Evolutionary conservation across 805 yeast species (phyloP).

Genomic region (Deakozyma indianensis): DNA sequence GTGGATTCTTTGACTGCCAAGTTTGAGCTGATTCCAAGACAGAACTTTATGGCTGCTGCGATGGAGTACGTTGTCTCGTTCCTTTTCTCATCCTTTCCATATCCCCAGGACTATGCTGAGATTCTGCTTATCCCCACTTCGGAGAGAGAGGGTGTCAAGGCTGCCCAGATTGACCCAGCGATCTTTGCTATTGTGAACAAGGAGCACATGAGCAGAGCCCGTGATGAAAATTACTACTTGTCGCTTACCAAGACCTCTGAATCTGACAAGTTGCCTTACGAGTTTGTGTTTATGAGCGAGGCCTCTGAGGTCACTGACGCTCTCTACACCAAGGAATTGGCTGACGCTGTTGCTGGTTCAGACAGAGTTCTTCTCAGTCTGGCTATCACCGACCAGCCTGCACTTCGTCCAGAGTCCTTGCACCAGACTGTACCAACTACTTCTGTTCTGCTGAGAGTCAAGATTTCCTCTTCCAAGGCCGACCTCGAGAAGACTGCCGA

Average conservation of each 20-base stretch:
- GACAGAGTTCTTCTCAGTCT: constrained; percentile 43
- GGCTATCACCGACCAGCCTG: constrained; percentile 74
- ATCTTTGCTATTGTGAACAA: constrained; percentile 79
- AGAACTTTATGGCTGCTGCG: constrained; percentile 54
- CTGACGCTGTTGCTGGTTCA: constrained; percentile 31
- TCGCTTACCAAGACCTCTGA: constrained; percentile 68
- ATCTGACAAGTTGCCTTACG: constrained; percentile 54
- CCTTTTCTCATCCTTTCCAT: constrained; percentile 28
- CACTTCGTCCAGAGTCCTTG: constrained; percentile 50
- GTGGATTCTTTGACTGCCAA: constrained; percentile 47
- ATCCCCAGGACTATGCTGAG: constrained; percentile 42
- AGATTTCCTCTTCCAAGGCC: constrained; percentile 37
- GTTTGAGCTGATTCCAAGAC: constrained; percentile 62
- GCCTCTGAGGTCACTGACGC: constrained; percentile 63
- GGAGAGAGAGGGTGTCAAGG: constrained; percentile 17
- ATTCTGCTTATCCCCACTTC: constrained; percentile 50
- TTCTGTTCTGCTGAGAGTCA: constrained; percentile 13
- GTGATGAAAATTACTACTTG: constrained; percentile 66
- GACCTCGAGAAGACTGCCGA: constrained; percentile 37
- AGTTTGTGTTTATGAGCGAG: constrained; percentile 83
- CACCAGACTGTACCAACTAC: constrained; percentile 36
- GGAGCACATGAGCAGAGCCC: constrained; percentile 58
- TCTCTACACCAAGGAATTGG: constrained; percentile 35
- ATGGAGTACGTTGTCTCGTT: constrained; percentile 49
- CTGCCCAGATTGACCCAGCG: constrained; percentile 45